phyloP scores from a whole-genome alignment of 192 early-diverging fungal species.

The Umbelopsis sp. region DNA sequence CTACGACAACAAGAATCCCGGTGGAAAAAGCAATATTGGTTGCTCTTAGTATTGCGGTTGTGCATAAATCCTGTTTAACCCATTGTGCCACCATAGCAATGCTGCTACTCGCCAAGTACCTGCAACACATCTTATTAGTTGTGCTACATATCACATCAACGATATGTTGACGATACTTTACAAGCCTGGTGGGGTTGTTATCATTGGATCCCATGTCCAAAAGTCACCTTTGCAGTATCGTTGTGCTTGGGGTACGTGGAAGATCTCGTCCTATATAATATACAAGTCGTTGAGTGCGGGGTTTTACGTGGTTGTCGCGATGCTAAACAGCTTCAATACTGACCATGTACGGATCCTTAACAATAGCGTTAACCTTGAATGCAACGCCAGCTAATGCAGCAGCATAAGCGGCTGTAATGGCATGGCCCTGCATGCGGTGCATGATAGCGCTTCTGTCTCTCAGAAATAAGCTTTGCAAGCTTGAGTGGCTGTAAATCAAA shows the following conservation, averaged over 20 bases:
- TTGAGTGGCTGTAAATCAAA: too few relatives aligned
- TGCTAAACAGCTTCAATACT: not conserved
- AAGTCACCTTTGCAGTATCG: constrained; percentile 77
- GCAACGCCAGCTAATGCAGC: not conserved
- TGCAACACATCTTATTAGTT: not conserved
- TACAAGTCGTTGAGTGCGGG: not conserved
- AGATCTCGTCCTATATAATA: constrained; percentile 83
- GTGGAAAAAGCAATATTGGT: constrained; percentile 72
- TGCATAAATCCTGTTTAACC: constrained; percentile 20
- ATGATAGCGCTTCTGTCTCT: not conserved
- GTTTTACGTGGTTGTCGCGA: not conserved
- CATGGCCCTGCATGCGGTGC: not conserved
- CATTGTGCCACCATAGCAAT: not conserved
- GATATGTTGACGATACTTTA: constrained; percentile 46
- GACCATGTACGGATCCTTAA: constrained; percentile 24
- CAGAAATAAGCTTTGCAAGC: not conserved
- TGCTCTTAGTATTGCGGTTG: constrained; percentile 48
- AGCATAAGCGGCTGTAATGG: not conserved
- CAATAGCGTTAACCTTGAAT: constrained; percentile 12
- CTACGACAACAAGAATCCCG: constrained; percentile 51
- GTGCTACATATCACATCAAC: not conserved
- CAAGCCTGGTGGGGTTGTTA: constrained; percentile 97
- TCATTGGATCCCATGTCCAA: constrained; percentile 83
- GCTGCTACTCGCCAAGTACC: constrained; percentile 34
- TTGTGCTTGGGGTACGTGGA: constrained; percentile 92